Percentiles rank a stretch among this genome's conserved stretches.
These are phyloP conservation scores for Diutina pseudorugosa DNA, from an alignment of 1,139 yeast genomes.

Conservation along the genomic window DNA sequence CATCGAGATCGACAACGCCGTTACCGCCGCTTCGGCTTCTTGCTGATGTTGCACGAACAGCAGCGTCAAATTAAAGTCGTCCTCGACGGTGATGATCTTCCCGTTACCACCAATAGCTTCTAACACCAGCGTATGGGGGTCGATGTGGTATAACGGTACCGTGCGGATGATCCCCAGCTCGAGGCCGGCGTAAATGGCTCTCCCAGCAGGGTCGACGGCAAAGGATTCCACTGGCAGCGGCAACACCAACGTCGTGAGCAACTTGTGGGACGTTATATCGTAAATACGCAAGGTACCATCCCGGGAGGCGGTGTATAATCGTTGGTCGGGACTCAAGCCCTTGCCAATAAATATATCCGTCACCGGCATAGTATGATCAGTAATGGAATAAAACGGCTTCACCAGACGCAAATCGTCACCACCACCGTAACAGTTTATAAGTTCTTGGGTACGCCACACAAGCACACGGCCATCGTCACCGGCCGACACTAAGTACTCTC, in stretches of 20 bases:
- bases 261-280: conserved; percentile 29
- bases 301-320: conserved; percentile 56
- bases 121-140: conserved; percentile 27
- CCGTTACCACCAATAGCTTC: conserved; percentile 48
- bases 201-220: conserved; percentile 70
- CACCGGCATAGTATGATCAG: conserved; percentile 69
- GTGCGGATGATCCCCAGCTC: conserved; percentile 48
- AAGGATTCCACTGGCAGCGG: conserved; percentile 46
- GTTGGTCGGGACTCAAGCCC: conserved; percentile 46
- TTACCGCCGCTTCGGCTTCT: conserved; percentile 17
- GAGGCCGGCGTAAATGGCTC: conserved; percentile 64
- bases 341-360: conserved; percentile 44
- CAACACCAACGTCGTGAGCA: conserved; percentile 62
- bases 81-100: conserved; percentile 37
- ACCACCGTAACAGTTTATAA: conserved; percentile 24
- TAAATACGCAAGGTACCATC: conserved; percentile 71
- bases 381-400: conserved; percentile 40
- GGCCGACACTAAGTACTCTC: conserved; percentile 59
- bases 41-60: conserved; percentile 47
- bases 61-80: conserved; percentile 36
- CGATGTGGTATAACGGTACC: conserved; percentile 43
- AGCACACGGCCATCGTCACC: conserved; percentile 73
- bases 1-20: conserved; percentile 46
- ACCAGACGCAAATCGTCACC: conserved; percentile 11
- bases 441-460: conserved; percentile 61